Evolutionary conservation across 202 grass and related monocot genomes (phyloP).

Genomic region (Carex arenaria): DNA sequence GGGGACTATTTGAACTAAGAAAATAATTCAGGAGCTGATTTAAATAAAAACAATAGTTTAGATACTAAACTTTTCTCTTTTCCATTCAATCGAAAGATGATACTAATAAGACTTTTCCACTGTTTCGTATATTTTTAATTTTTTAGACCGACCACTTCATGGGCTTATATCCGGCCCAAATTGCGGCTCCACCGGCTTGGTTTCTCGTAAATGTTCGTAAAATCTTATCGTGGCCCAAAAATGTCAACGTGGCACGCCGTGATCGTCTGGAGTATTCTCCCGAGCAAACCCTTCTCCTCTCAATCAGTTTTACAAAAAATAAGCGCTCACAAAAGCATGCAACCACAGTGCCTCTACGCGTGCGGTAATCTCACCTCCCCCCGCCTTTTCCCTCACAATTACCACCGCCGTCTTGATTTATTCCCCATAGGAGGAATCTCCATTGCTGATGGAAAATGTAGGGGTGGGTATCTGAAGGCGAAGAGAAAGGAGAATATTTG

Average conservation of each 20-base stretch:
- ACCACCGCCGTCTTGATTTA: background rate
- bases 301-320: conserved; percentile 24
- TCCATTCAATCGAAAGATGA: too few species aligned
- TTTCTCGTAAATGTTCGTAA: background rate
- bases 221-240: background rate
- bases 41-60: too few species aligned
- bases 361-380: conserved; percentile 26
- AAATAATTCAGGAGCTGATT: too few species aligned
- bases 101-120: too few species aligned
- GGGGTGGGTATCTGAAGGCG: conserved; percentile 26
- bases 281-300: conserved; percentile 30
- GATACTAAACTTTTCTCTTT: too few species aligned
- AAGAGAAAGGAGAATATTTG: conserved; percentile 85
- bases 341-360: conserved; percentile 51
- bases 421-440: background rate
- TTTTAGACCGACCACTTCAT: background rate
- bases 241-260: background rate
- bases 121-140: too few species aligned
- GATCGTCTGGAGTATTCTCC: conserved; percentile 23
- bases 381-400: conserved; percentile 6
- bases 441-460: background rate
- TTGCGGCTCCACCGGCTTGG: background rate
- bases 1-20: too few species aligned
- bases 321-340: conserved; percentile 42
- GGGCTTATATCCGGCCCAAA: background rate